Base-by-base conservation (phyloP, 208 protist species). In the Lotmaria passim region DNA sequence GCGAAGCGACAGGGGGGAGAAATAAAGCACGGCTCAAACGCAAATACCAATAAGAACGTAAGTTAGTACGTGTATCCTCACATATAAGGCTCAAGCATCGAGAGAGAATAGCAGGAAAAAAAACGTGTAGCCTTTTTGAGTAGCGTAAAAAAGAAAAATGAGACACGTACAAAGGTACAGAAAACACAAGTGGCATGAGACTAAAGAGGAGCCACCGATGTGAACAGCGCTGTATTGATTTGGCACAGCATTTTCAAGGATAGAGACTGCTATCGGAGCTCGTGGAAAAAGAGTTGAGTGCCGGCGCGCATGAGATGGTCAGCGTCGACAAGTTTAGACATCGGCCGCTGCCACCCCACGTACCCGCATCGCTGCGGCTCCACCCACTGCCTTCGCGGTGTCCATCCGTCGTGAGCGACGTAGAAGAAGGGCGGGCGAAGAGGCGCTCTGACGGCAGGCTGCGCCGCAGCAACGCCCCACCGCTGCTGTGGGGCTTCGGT, bases 261-360 rank as follows among this genome's bases (percentile, higher is more conserved):
- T 62, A 17, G n/a, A 70, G 41, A 23, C 65, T 62, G 43, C 53
- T 70, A 14, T 70, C 65, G 8, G 65, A 70, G 53, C 46, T 70
- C 21, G 51, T 53, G 11, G 53, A 70, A 21, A 70, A 70, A 26
- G 65, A 70, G 43, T 41, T 31, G 11, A 70, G 43, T 7, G 53
- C 53, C 1, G 65, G 65, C 12, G 65, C 65, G 15, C 65, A 61
- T 0, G 65, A 62, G 14, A 70, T 62, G 1, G 65, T 70, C n/a
- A 70, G 65, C 0, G 52, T 70, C 10, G 65, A 70, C 43, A 44
- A 8, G 55, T 70, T 70, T 26, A 58, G 12, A 24, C 46, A 53
- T 1, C 51, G 65, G 31, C 65, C 62, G 65, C 62, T 68, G 38
- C 48, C 48, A 2, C 23, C 48, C 38, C 47, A 36, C 62, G 19